Base-by-base conservation (phyloP, 2,329 filamentous ascomycete genomes). In the Claviceps sp. region DNA sequence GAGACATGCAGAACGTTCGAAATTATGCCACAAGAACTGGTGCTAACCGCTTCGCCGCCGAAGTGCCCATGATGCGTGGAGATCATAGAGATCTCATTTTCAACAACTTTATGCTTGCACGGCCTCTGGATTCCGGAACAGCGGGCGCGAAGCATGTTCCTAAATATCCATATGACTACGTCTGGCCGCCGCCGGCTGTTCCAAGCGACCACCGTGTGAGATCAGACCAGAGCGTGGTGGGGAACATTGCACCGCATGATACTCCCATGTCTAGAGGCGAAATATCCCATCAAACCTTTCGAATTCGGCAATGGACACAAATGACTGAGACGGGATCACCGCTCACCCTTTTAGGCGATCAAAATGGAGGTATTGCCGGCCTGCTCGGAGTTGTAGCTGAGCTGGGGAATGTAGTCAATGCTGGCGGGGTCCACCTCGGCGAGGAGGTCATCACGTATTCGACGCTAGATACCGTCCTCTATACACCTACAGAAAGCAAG, bases 181-280 rank as follows among this genome's bases (percentile, higher is more conserved):
- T 89, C 9, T 95, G 89, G 89, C 89, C 89, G 7, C 85, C 89
- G 0, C 72, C 76, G 0, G 76, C 72, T 0, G 77, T 95, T 13
- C 89, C 88, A 0, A 77, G 84, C 2, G 60, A 65, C 1, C 69
- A 79, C 22, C 81, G 81, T 24, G 73, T 77, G 14, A 58, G 60
- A 45, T 57, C 59, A 24, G 59, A 63, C 48, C 47, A 59, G 50
- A 34, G 30, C 30, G 54, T 58, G 43, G 52, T 60, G 48, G 38
- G 60, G 45, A 40, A 58, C 48, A 52, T 66, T 41, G 55, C 64
- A 36, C 58, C 62, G n/a, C 49, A 61, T 41, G 57, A 66, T 41
- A 55, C 65, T 42, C 79, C 85, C 3, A 67, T 65, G 11, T 66
- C 63, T 2, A 71, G 80, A 5, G 67, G 67, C 3, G 76, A 90